These are phyloP conservation scores for Xylariaceae sp. DNA, from an alignment of 2,329 filamentous ascomycete species.

Conservation along the genomic window DNA sequence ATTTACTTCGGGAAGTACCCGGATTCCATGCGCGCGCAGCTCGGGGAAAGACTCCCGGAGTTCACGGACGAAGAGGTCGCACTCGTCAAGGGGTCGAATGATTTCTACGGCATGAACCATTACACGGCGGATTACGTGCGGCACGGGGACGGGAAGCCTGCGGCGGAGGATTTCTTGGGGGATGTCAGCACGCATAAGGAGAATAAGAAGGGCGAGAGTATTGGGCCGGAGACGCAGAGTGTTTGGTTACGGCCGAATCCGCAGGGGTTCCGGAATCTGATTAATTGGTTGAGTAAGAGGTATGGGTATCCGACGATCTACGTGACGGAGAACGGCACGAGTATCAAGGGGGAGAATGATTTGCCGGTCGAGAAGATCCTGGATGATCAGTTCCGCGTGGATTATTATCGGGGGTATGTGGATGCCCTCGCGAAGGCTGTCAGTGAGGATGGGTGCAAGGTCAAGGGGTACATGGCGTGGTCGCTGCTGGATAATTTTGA, in stretches of 20 bases:
- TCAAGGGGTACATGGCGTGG: slow-evolving; percentile 79
- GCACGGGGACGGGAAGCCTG: slow-evolving; percentile 58
- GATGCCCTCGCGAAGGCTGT: slow-evolving; percentile 69
- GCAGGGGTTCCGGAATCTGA: slow-evolving; percentile 68
- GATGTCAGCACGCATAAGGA: slow-evolving; percentile 68
- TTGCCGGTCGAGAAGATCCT: slow-evolving; percentile 64
- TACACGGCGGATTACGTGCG: slow-evolving; percentile 86
- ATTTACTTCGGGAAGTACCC: slow-evolving; percentile 83
- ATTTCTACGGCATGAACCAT: slow-evolving; percentile 94
- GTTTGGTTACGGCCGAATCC: slow-evolving; percentile 75
- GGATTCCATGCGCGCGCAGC: slow-evolving; percentile 74
- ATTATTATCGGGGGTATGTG: slow-evolving; percentile 76
- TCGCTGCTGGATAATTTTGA: slow-evolving; percentile 87
- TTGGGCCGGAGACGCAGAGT: slow-evolving; percentile 78
- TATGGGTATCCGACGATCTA: slow-evolving; percentile 75
- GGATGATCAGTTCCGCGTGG: slow-evolving; percentile 73
- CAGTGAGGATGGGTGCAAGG: slow-evolving; percentile 67
- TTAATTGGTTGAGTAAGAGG: slow-evolving; percentile 71
- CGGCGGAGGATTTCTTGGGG: slow-evolving; percentile 64
- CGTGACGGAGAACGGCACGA: slow-evolving; percentile 85
- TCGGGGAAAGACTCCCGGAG: slow-evolving; percentile 68
- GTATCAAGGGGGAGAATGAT: slow-evolving; percentile 76
- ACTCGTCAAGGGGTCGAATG: slow-evolving; percentile 79
- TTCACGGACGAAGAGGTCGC: slow-evolving; percentile 68
- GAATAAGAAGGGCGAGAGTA: slow-evolving; percentile 66